These are phyloP conservation scores for Kalaharituber pfeilii DNA, from an alignment of 2,329 filamentous ascomycete species.

Conservation along the genomic window DNA sequence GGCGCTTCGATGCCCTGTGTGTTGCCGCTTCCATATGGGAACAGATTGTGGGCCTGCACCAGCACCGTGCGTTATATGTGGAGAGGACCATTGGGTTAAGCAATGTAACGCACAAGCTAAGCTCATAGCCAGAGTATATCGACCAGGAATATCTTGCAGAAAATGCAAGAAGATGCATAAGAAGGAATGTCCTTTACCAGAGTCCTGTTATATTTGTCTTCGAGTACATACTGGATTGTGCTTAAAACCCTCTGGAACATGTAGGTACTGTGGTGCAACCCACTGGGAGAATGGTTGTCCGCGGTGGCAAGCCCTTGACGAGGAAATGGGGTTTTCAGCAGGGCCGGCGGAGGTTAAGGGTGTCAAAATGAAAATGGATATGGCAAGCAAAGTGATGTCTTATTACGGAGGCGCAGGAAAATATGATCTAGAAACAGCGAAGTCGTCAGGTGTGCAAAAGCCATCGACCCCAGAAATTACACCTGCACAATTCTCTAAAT, in stretches of 20 bases:
- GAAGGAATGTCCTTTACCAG: not conserved
- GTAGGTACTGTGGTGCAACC: not conserved
- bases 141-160: not conserved
- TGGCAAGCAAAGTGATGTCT: not conserved
- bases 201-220: not conserved
- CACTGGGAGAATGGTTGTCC: conserved; percentile 1
- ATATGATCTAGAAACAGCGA: not conserved
- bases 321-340: not conserved
- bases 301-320: not conserved
- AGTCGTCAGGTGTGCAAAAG: too few relatives aligned
- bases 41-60: not conserved
- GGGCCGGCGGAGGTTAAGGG: not conserved
- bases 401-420: not conserved
- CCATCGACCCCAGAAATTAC: too few relatives aligned
- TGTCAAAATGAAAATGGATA: not conserved
- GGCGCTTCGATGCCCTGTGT: not conserved
- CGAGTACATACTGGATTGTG: not conserved
- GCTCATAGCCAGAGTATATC: not conserved
- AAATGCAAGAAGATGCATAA: not conserved
- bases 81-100: not conserved
- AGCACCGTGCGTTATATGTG: not conserved
- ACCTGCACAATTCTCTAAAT: not conserved
- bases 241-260: not conserved
- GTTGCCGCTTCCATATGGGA: not conserved
- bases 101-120: not conserved